Conservation (phyloP, 192 early-diverging fungal genomes). For the Phycomyces blakesleeanus region DNA sequence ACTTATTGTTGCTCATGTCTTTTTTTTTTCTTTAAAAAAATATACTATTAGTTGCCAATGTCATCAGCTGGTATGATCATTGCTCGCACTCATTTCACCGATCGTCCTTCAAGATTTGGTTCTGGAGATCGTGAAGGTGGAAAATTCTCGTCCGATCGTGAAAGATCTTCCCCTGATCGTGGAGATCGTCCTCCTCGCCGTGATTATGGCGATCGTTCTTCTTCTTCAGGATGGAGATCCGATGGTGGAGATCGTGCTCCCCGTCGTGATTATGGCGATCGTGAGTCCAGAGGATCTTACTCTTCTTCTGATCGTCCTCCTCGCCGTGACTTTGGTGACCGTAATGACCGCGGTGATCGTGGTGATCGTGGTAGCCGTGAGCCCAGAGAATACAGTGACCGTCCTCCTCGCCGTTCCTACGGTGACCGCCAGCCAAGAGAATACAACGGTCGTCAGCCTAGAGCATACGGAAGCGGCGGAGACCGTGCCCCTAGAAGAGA, state of each 20-base stretch:
- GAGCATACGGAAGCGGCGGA: too few species aligned
- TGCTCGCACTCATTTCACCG: not conserved
- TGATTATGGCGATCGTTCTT: not conserved
- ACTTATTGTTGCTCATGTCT: too few species aligned
- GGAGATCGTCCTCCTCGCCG: not conserved
- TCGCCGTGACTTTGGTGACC: not conserved
- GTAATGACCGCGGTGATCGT: not conserved
- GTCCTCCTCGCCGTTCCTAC: not conserved
- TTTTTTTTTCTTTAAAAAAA: not conserved
- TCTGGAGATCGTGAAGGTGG: too few species aligned
- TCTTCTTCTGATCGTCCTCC: not conserved
- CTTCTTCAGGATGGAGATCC: not conserved
- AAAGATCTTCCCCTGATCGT: not conserved
- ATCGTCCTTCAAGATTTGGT: not conserved
- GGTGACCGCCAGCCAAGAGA: not conserved
- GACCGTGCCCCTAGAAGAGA: not conserved
- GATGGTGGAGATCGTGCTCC: not conserved
- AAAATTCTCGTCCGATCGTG: not conserved
- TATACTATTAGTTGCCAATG: not conserved
- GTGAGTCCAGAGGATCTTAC: not conserved
- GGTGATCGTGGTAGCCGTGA: not conserved
- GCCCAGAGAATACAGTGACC: not conserved
- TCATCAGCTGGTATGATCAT: not conserved
- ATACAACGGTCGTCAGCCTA: too few species aligned
- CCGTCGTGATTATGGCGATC: not conserved